Evolutionary conservation across 108 stramenopile genomes (phyloP).

Genomic region (Cyclotella sp.): DNA sequence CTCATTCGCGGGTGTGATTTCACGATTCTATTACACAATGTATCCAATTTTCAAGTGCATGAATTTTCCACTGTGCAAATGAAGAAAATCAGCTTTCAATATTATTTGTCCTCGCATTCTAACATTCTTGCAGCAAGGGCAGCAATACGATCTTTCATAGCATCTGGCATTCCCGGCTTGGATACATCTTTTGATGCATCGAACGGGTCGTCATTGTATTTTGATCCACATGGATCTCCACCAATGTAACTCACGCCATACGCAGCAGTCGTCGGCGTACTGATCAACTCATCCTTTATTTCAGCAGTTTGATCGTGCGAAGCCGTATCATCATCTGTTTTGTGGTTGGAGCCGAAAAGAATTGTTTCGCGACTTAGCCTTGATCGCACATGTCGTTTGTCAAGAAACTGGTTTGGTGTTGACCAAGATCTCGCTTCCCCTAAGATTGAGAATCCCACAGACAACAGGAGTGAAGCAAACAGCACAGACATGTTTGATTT

Average conservation of each 20-base stretch:
- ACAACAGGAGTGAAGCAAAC: too few relatives aligned
- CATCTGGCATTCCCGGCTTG: conserved; percentile 61
- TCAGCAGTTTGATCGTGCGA: not conserved
- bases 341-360: not conserved
- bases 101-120: conserved; percentile 16
- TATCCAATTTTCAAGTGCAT: not conserved
- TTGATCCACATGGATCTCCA: conserved; percentile 68
- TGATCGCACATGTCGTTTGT: too few relatives aligned
- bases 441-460: too few relatives aligned
- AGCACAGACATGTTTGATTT: too few relatives aligned
- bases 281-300: not conserved
- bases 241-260: conserved; percentile 54
- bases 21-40: too few relatives aligned
- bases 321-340: not conserved
- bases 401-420: too few relatives aligned
- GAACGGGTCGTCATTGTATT: conserved; percentile 62
- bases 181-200: conserved; percentile 32
- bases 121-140: conserved; percentile 50
- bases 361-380: too few relatives aligned
- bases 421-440: too few relatives aligned
- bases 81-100: not conserved
- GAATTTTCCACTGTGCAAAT: too few relatives aligned
- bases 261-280: not conserved
- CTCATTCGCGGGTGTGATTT: too few relatives aligned
- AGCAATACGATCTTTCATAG: conserved; percentile 63